A percentile compares a stretch with the other conserved stretches of the same genome.
phyloP scores from a whole-genome alignment of 129 eudicot genomes.

The Lactuca saligna region DNA sequence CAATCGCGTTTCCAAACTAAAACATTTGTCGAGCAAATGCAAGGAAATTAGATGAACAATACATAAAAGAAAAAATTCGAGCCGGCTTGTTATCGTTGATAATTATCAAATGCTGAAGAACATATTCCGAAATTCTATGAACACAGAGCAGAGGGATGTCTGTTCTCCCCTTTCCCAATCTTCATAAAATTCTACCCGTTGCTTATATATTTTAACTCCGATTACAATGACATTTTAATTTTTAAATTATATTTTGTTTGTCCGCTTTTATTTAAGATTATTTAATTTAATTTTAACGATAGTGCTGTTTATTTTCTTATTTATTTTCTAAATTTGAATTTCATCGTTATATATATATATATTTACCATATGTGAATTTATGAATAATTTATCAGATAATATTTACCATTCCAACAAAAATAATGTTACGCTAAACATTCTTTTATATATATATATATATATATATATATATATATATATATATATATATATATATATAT shows the following conservation, averaged over 20 bases:
- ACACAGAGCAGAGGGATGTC: slow-evolving; percentile 42
- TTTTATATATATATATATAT: too few species aligned
- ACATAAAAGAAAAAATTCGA: background rate
- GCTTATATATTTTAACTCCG: slow-evolving; percentile 21
- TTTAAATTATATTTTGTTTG: slow-evolving; percentile 16
- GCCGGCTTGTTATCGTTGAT: slow-evolving; percentile 1
- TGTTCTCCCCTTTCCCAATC: slow-evolving; percentile 38
- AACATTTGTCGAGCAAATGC: slow-evolving; percentile 6
- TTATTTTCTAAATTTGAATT: background rate
- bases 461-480: too few species aligned
- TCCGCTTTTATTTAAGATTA: background rate
- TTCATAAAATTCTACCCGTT: slow-evolving; percentile 28
- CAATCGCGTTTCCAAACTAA: slow-evolving; percentile 10
- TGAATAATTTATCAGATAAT: too few species aligned
- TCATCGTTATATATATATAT: too few species aligned
- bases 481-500: too few species aligned
- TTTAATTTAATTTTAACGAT: background rate
- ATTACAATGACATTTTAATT: slow-evolving; percentile 6
- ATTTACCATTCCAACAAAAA: too few species aligned
- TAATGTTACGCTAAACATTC: too few species aligned
- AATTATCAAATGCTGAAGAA: slow-evolving; percentile 17
- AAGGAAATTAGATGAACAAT: background rate
- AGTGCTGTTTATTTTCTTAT: background rate
- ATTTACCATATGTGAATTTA: too few species aligned
- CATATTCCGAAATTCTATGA: slow-evolving; percentile 24